Percentiles rank a stretch among this genome's conserved stretches.
Conservation (phyloP, 108 stramenopile genomes). For the Nitzschia sp. region DNA sequence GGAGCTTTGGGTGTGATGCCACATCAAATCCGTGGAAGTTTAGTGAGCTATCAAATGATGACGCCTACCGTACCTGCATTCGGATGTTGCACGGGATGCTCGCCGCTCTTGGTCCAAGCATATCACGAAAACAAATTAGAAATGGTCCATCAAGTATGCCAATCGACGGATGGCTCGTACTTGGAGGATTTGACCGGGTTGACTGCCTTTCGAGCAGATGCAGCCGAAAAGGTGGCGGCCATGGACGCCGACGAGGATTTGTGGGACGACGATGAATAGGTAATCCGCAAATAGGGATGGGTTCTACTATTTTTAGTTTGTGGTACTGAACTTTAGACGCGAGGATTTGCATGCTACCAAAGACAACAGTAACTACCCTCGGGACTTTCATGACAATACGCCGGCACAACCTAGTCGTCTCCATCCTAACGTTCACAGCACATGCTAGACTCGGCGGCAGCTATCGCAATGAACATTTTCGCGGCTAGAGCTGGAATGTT, state of each 20-base stretch:
- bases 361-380: too few relatives aligned
- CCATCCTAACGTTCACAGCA: too few relatives aligned
- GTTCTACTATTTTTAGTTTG: too few relatives aligned
- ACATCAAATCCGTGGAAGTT: slow-evolving; percentile 93
- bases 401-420: too few relatives aligned
- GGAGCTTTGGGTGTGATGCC: slow-evolving; percentile 81
- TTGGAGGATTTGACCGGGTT: slow-evolving; percentile 81
- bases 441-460: too few relatives aligned
- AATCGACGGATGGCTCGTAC: slow-evolving; percentile 68
- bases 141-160: slow-evolving; percentile 81
- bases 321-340: too few relatives aligned
- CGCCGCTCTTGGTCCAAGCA: slow-evolving; percentile 73
- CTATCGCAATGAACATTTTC: too few relatives aligned
- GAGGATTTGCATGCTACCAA: too few relatives aligned
- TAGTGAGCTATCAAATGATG: slow-evolving; percentile 91
- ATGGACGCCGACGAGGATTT: slow-evolving; percentile 36
- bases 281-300: background rate
- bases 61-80: slow-evolving; percentile 91
- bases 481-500: too few relatives aligned
- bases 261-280: slow-evolving; percentile 23
- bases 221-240: slow-evolving; percentile 38
- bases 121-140: slow-evolving; percentile 73
- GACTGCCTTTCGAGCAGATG: slow-evolving; percentile 53
- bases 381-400: too few relatives aligned
- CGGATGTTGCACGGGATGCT: slow-evolving; percentile 91